Evolutionary conservation across 352 stramenopile genomes (phyloP).

Genomic region (Globisporangium abappressorium): DNA sequence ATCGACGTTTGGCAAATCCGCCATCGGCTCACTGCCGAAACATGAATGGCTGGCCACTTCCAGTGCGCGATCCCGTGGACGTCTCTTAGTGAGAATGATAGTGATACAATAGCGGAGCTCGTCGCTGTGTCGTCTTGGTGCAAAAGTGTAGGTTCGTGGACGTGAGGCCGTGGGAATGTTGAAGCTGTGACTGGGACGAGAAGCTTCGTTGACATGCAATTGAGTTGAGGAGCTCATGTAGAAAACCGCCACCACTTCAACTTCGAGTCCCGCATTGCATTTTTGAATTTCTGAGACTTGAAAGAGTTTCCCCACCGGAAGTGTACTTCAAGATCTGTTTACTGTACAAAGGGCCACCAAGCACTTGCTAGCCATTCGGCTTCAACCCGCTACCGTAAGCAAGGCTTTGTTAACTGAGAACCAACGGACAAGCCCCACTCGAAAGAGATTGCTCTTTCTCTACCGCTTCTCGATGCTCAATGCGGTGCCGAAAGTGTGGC

Average conservation of each 20-base stretch:
- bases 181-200: not conserved
- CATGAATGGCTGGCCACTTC: not conserved
- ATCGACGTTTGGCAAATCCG: not conserved
- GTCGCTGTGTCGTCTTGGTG: not conserved
- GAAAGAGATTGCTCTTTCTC: constrained; percentile 3
- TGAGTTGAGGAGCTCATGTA: not conserved
- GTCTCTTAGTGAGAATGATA: not conserved
- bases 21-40: not conserved
- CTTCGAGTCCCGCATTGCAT: not conserved
- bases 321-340: not conserved
- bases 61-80: not conserved
- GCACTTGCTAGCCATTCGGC: not conserved
- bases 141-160: not conserved
- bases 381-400: not conserved
- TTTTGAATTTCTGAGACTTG: not conserved
- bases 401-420: not conserved
- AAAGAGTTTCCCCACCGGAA: not conserved
- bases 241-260: not conserved
- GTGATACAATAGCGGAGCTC: not conserved
- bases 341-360: not conserved
- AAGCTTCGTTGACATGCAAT: not conserved
- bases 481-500: not conserved
- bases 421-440: not conserved
- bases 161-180: not conserved
- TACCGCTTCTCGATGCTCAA: not conserved